Conservation (phyloP, 2,329 filamentous ascomycete genomes). For the Nemania serpens region DNA sequence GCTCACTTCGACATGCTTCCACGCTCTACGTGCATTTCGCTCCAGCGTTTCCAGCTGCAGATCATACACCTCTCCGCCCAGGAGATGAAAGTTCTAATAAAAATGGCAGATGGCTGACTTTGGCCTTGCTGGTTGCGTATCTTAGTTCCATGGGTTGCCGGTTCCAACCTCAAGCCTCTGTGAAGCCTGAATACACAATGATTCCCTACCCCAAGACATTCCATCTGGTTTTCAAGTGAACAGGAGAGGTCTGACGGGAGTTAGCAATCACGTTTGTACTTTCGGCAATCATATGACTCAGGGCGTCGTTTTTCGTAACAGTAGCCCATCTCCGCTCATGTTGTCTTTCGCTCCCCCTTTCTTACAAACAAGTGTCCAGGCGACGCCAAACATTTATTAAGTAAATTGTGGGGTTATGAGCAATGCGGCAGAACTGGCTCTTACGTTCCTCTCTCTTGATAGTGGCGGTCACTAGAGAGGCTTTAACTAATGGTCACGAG, state of each 20-base stretch:
- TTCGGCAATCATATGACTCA: constrained; percentile 29
- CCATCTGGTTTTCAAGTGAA: constrained; percentile 2
- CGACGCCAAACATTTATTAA: constrained; percentile 25
- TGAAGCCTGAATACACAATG: constrained; percentile 32
- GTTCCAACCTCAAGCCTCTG: constrained; percentile 11
- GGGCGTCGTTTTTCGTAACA: constrained; percentile 21
- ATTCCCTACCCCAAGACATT: constrained; percentile 17
- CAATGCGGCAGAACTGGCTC: constrained; percentile 41
- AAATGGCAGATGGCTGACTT: constrained; percentile 18
- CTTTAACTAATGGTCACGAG: constrained; percentile 30
- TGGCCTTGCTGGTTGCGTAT: constrained; percentile 31
- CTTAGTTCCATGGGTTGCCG: constrained; percentile 28
- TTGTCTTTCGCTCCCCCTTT: constrained; percentile 28
- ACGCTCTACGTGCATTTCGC: constrained; percentile 30
- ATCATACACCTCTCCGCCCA: constrained; percentile 37
- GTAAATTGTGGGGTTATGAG: constrained; percentile 39
- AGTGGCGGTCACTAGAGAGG: constrained; percentile 39
- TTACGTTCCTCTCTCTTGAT: constrained; percentile 38
- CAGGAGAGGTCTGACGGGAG: constrained; percentile 6
- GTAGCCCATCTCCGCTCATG: constrained; percentile 26
- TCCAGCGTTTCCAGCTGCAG: constrained; percentile 38
- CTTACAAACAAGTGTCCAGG: constrained; percentile 33
- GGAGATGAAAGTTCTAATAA: constrained; percentile 33
- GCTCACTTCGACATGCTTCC: constrained; percentile 22
- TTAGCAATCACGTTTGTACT: constrained; percentile 7